Percentiles rank a stretch among this genome's conserved stretches.
phyloP scores from a whole-genome alignment of 1,139 yeast genomes.

The Candida sp. region DNA sequence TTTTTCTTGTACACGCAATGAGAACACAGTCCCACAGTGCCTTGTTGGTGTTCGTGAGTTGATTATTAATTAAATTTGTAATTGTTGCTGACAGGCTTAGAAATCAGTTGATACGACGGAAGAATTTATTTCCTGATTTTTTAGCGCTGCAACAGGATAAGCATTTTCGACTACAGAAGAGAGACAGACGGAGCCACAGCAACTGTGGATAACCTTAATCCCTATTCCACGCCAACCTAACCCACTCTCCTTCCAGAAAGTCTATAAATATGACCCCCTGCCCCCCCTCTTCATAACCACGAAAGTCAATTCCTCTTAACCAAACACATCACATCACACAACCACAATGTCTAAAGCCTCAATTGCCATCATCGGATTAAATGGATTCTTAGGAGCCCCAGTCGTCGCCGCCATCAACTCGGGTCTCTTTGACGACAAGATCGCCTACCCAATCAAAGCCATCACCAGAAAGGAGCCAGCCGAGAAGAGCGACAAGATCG shows the following conservation, averaged over 20 bases:
- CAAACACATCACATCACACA: background rate
- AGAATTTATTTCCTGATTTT: too few relatives aligned
- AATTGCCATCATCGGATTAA: constrained; percentile 57
- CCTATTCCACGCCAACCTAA: background rate
- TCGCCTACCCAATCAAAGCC: constrained; percentile 54
- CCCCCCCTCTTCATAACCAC: background rate
- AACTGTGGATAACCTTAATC: background rate
- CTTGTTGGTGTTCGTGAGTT: background rate
- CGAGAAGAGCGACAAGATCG: constrained; percentile 37
- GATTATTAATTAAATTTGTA: background rate
- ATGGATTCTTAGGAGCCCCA: constrained; percentile 56
- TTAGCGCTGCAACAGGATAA: too few relatives aligned
- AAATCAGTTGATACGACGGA: background rate
- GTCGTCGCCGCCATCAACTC: constrained; percentile 48
- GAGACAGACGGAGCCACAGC: too few relatives aligned
- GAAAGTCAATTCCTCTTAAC: background rate
- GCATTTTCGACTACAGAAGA: too few relatives aligned
- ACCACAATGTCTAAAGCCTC: constrained; percentile 21
- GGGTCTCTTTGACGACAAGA: constrained; percentile 43
- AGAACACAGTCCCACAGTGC: too few relatives aligned
- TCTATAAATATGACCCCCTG: background rate
- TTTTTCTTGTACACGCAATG: too few relatives aligned
- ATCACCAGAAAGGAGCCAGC: constrained; percentile 49
- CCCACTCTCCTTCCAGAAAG: background rate
- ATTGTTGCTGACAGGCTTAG: background rate